Evolutionary conservation across 305 asterid species (phyloP).

Genomic region (Plantago coronopus): DNA sequence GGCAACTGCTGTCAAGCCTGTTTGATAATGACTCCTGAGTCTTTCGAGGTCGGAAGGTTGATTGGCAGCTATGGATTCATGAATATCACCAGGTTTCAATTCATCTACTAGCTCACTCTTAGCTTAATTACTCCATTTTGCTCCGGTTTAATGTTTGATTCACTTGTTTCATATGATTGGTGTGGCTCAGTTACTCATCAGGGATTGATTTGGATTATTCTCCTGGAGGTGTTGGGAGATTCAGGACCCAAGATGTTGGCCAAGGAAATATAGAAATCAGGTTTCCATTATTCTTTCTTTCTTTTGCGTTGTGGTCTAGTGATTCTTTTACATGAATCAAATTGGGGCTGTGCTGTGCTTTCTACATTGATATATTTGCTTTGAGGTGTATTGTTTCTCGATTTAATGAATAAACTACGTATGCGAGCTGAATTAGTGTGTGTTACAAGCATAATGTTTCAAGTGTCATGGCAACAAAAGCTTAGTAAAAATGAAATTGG

Average conservation of each 20-base stretch:
- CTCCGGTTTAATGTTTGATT: not conserved
- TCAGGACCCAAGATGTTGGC: slow-evolving; percentile 76
- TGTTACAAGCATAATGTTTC: no score
- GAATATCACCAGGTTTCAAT: slow-evolving; percentile 66
- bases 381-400: no score
- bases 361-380: no score
- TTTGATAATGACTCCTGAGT: slow-evolving; percentile 61
- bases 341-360: not conserved
- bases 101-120: no score
- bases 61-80: slow-evolving; percentile 90
- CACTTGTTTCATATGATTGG: not conserved
- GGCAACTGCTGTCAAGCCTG: slow-evolving; percentile 39
- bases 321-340: not conserved
- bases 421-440: no score
- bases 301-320: no score
- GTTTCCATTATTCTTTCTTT: slow-evolving; percentile 23
- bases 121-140: not conserved
- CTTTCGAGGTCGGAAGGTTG: slow-evolving; percentile 77
- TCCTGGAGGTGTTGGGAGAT: slow-evolving; percentile 41
- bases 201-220: slow-evolving; percentile 41
- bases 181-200: slow-evolving; percentile 53
- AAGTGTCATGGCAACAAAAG: no score
- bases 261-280: slow-evolving; percentile 82
- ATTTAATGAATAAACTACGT: no score
- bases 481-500: no score